Percentiles rank a stretch among this genome's conserved stretches.
Evolutionary conservation across 148 eudicot species (phyloP).

Genomic region (Rhododendron ovatum): DNA sequence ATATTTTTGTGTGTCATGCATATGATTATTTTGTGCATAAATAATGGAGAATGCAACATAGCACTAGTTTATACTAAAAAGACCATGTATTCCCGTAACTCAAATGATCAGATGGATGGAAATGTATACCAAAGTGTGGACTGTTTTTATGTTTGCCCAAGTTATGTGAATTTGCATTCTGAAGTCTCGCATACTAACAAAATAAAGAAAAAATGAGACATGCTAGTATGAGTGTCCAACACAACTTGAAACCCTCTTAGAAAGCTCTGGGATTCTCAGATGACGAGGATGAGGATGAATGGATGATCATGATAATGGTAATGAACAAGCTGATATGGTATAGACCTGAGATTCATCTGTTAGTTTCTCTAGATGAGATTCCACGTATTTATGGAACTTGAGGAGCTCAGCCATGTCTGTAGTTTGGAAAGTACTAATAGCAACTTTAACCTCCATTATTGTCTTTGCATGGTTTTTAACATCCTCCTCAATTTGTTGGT

Average conservation of each 20-base stretch:
- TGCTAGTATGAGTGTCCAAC: not conserved
- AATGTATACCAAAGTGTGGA: not conserved
- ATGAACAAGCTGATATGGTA: not conserved
- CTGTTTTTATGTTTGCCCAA: not conserved
- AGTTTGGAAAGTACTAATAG: slow-evolving; percentile 57
- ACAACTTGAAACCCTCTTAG: not conserved
- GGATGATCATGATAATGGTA: not conserved
- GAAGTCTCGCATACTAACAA: not conserved
- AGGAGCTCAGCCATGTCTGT: slow-evolving; percentile 83
- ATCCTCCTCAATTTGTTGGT: slow-evolving; percentile 90
- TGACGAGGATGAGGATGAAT: not conserved
- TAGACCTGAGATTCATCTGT: slow-evolving; percentile 89
- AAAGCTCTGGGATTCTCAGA: not conserved
- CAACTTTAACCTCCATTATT: slow-evolving; percentile 57
- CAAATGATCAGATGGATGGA: not conserved
- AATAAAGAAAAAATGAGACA: not conserved
- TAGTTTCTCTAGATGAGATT: slow-evolving; percentile 83
- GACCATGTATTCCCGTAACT: not conserved
- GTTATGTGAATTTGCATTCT: not conserved
- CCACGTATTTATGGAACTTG: slow-evolving; percentile 70
- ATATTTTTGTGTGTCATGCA: not conserved
- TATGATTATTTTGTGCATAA: not conserved
- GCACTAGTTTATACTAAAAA: not conserved
- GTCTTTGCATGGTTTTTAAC: slow-evolving; percentile 54
- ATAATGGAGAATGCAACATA: not conserved